phyloP scores from a whole-genome alignment of 192 early-diverging fungal species.

The Umbelopsis isabellina region DNA sequence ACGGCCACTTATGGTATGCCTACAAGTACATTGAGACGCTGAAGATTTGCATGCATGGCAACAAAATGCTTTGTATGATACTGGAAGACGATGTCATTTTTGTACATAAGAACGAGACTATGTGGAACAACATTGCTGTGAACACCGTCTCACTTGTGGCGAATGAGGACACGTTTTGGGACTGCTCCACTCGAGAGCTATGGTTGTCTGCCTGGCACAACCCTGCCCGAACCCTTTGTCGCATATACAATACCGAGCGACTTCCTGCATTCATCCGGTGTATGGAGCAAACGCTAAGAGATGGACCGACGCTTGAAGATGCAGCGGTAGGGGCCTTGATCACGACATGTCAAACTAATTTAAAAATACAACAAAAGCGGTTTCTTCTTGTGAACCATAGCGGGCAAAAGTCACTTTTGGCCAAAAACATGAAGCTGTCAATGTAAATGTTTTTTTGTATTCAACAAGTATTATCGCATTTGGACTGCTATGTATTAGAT shows the following conservation, averaged over 20 bases:
- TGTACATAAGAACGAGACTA: slow-evolving; percentile 3
- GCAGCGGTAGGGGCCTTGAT: background rate
- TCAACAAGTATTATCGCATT: background rate
- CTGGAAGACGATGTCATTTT: slow-evolving; percentile 1
- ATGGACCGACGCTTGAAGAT: background rate
- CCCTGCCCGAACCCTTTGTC: background rate
- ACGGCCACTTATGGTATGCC: background rate
- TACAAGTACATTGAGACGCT: slow-evolving; percentile 10
- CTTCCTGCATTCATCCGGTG: background rate
- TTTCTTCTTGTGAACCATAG: slow-evolving; percentile 12
- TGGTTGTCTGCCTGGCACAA: background rate
- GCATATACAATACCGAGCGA: background rate
- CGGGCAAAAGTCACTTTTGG: background rate
- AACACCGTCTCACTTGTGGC: slow-evolving; percentile 1
- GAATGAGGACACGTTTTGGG: slow-evolving; percentile 5
- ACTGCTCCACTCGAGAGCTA: background rate
- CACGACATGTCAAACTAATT: background rate
- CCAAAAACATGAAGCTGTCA: background rate
- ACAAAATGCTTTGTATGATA: slow-evolving; percentile 18
- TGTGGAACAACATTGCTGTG: background rate
- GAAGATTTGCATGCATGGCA: slow-evolving; percentile 6
- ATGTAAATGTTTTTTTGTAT: background rate
- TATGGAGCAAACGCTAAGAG: background rate
- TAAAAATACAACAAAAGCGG: slow-evolving; percentile 4
- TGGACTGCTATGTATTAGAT: background rate